Evolutionary conservation across 257 asterid species (phyloP).

Genomic region (Solanum etuberosum): DNA sequence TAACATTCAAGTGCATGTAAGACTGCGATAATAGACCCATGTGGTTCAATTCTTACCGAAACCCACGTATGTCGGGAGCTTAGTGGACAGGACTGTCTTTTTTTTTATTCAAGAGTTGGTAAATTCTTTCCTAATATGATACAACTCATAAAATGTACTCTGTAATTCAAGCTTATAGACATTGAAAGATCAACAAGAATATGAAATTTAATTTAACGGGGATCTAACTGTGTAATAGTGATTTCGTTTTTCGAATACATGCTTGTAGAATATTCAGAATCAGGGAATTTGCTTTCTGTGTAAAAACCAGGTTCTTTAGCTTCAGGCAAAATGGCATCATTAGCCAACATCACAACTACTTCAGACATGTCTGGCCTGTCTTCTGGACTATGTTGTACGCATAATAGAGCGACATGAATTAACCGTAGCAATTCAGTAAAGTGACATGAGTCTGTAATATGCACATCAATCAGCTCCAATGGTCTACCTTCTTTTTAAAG

Average conservation of each 20-base stretch:
- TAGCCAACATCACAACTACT: slow-evolving; percentile 16
- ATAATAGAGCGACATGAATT: slow-evolving; percentile 12
- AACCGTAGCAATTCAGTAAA: slow-evolving; percentile 1
- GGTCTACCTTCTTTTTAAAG: slow-evolving; percentile 13
- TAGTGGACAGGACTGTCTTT: no score
- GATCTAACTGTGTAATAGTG: neutral
- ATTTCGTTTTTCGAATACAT: neutral
- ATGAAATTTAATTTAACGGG: neutral
- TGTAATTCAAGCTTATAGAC: neutral
- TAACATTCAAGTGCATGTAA: neutral
- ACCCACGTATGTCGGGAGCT: neutral
- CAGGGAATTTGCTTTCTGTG: neutral
- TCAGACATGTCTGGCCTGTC: slow-evolving; percentile 16
- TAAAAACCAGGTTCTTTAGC: slow-evolving; percentile 6
- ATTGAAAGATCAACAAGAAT: neutral
- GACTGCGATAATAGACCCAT: neutral
- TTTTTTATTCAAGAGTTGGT: neutral
- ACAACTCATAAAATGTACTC: neutral
- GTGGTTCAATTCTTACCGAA: neutral
- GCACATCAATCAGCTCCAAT: slow-evolving; percentile 2
- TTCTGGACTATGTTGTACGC: slow-evolving; percentile 10
- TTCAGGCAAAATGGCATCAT: slow-evolving; percentile 5
- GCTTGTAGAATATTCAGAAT: neutral
- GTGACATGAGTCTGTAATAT: neutral
- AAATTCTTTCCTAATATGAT: neutral